Base-by-base conservation (phyloP, 2,329 filamentous ascomycete genomes). In the Pseudogymnoascus sp. region DNA sequence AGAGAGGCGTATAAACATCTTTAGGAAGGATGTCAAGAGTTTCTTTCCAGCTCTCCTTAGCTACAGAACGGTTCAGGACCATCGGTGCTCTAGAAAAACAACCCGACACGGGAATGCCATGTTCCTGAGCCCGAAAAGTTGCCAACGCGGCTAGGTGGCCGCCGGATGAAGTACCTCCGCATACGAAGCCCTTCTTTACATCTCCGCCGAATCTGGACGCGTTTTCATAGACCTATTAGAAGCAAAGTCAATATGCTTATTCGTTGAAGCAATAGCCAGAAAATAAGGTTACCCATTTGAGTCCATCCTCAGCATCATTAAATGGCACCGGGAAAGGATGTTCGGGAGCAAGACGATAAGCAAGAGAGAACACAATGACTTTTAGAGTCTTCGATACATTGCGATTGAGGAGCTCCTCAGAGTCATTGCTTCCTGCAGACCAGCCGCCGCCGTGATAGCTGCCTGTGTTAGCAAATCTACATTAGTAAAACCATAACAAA, bases 291-390 rank as follows among this genome's bases (percentile, higher is more conserved):
- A 77, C 71, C 78, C 78, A 81, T 69, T 76, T 70, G 49, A 81
- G 63, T 4, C 74, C 75, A 67, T 81, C 79, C 73, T 74, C 81
- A 21, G 72, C 75, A 61, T 76, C 74, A 52, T 75, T 67, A 43
- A 75, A 67, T n/a, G 71, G 60, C 5, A 67, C 70, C 70, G 73
- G 72, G 65, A 71, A 73, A 43, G 70, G 70, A 63, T 75, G 70
- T 28, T 69, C 65, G 2, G 72, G 74, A 1, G 73, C 72, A 61
- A 75, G 71, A 8, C 73, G 66, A 52, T 75, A 76, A 38, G 71
- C 71, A 6, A 75, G 70, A 18, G 71, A 72, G 2, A 75, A 69
- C n/a, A 75, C 64, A 7, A 75, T 70, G 1, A 71, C 68, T 7
- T 63, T 66, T 3, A 68, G 69, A 37, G 63, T 64, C 65, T 72